These are phyloP conservation scores for Rhizopogon hawkerae DNA, from an alignment of 1,284 basidiomycete genomes.

Conservation along the genomic window DNA sequence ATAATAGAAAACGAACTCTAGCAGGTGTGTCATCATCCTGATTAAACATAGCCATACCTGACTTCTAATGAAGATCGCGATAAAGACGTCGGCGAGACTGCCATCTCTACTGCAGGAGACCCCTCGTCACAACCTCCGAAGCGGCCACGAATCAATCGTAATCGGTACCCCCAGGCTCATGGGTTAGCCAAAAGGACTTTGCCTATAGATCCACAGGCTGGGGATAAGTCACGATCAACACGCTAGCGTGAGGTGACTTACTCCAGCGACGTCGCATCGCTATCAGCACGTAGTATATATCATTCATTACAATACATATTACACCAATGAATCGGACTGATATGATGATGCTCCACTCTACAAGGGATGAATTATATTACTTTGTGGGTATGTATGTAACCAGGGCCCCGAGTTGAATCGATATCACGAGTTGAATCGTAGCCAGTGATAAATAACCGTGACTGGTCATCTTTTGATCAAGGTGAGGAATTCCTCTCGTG, in stretches of 20 bases:
- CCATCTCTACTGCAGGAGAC: conserved; percentile 14
- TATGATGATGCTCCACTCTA: conserved; percentile 8
- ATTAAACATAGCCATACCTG: conserved; percentile 5
- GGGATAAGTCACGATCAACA: conserved; percentile 42
- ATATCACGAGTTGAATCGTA: conserved; percentile 32
- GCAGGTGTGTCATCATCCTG: conserved; percentile 42
- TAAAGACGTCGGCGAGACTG: conserved; percentile 25
- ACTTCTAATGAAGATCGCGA: conserved; percentile 25
- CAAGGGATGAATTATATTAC: conserved; percentile 15
- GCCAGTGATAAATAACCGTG: conserved; percentile 2
- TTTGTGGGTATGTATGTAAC: conserved; percentile 10
- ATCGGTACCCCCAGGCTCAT: conserved; percentile 32
- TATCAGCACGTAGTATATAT: conserved; percentile 13
- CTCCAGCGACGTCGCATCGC: not conserved
- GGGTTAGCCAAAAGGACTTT: conserved; percentile 49
- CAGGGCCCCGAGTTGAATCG: conserved; percentile 29
- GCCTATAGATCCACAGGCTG: conserved; percentile 50
- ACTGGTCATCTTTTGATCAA: conserved; percentile 52
- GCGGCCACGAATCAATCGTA: conserved; percentile 39
- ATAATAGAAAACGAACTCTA: conserved; percentile 57
- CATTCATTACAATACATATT: conserved; percentile 19
- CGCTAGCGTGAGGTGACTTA: not conserved
- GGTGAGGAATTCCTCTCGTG: conserved; percentile 89
- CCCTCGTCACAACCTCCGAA: conserved; percentile 29
- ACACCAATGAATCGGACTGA: conserved; percentile 10